These are phyloP conservation scores for Drechmeria coniospora DNA, from an alignment of 2,329 filamentous ascomycete species.

Conservation along the genomic window DNA sequence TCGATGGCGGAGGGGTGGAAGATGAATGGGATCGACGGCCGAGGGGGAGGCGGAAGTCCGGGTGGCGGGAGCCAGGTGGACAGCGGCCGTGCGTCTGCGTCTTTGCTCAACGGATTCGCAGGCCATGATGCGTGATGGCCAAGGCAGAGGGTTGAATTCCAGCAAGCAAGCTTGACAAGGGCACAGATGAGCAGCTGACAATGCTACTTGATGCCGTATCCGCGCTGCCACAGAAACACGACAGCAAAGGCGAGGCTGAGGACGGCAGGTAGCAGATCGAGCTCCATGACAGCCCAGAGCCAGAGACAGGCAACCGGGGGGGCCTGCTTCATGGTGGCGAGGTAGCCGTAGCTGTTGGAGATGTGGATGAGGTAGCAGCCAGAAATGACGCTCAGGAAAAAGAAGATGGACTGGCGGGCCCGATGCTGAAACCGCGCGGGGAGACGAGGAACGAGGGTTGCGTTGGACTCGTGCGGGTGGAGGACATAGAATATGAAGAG, in stretches of 20 bases:
- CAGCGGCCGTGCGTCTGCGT: no score
- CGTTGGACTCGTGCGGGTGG: conserved; percentile 35
- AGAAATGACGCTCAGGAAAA: conserved; percentile 38
- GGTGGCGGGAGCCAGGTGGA: no score
- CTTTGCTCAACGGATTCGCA: no score
- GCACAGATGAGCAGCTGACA: no score
- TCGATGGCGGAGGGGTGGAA: conserved; percentile 13
- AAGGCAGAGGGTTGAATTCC: no score
- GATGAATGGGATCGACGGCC: conserved; percentile 3
- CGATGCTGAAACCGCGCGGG: conserved; percentile 27
- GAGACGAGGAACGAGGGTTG: conserved; percentile 33
- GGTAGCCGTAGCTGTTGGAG: conserved; percentile 66
- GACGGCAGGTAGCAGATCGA: conserved; percentile 54
- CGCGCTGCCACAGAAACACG: conserved; percentile 31
- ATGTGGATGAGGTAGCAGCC: conserved; percentile 73
- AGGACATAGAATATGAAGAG: conserved; percentile 38
- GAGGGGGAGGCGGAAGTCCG: no score
- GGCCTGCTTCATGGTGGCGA: conserved; percentile 80
- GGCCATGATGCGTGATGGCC: no score
- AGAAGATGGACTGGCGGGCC: conserved; percentile 48
- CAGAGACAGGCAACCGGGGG: conserved; percentile 82
- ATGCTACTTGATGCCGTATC: conserved; percentile 29
- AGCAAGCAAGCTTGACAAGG: no score
- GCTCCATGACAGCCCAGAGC: conserved; percentile 85
- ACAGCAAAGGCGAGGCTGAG: conserved; percentile 31